Base-by-base conservation (phyloP, 768 basidiomycete genomes). In the Tremella fuciformis region DNA sequence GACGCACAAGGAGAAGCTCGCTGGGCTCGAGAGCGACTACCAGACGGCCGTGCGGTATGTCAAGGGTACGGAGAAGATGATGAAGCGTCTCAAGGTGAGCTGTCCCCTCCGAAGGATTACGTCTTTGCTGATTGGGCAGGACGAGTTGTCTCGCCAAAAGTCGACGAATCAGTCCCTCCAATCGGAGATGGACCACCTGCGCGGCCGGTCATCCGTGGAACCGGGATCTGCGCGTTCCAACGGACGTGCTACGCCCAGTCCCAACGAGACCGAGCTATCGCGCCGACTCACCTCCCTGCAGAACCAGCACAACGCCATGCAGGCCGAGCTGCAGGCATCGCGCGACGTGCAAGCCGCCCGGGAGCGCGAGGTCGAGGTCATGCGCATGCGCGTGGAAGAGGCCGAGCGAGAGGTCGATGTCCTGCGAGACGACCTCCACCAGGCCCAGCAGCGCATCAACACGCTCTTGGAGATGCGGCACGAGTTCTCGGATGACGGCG, bases 51-150 rank as follows among this genome's bases (percentile, higher is more conserved):
- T 98, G 55, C 88, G 91, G 74, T 97, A 96, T 78, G 92, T 97
- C 67, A 98, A 97, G 83, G 91, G 91, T 46, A 97, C 93, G 1
- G 96, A 98, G 78, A 96, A 93, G 79, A 91, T 98, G 85, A 88
- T 97, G 81, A 85, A 91, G 65, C 85, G 88, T 66, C 90, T 97
- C 87, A 89, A 91, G 77, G 94, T 70, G 49, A 51, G 65, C 59
- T 46, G 34, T 39, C 21, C 9, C n/a, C n/a, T n/a, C n/a, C 34
- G 37, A 15, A 1, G 18, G 29, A 58, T 46, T 53, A 13, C 1
- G 11, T 13, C 34, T 39, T 4, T 54, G 57, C 61, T 66, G 58
- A 59, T 26, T 21, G 18, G 16, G 8, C 26, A 66, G 69, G 71
- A 66, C 50, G 96, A 98, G 72, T 79, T 97, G 57, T 88, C 84